These are phyloP conservation scores for Rhododendron mucronatum DNA, from an alignment of 148 eudicot species.

Conservation along the genomic window DNA sequence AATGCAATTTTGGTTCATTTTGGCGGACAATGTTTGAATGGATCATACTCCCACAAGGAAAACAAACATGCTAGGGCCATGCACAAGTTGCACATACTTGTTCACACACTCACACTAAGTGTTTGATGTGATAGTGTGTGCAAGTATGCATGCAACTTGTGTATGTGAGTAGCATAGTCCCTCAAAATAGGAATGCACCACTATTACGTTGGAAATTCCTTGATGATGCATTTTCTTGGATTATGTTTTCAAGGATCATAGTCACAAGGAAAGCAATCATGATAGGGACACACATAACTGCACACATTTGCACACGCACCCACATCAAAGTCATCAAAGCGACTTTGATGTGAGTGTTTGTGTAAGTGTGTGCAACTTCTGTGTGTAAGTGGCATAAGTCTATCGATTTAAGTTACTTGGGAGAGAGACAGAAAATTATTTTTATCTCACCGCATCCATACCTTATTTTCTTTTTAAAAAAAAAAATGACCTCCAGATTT, in stretches of 20 bases:
- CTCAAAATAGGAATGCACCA: neutral
- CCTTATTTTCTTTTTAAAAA: too few species aligned
- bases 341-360: neutral
- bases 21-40: neutral
- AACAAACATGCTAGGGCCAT: neutral
- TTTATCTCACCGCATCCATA: too few species aligned
- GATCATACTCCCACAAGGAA: neutral
- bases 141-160: neutral
- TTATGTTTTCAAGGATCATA: neutral
- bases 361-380: neutral
- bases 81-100: neutral
- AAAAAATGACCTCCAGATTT: too few species aligned
- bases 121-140: neutral
- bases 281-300: neutral
- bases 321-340: too few species aligned
- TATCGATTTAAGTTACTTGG: too few species aligned
- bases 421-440: too few species aligned
- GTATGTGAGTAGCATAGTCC: neutral
- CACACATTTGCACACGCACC: neutral
- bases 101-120: neutral
- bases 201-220: too few species aligned
- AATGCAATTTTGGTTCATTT: neutral
- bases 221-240: neutral
- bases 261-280: neutral
- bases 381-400: neutral